Evolutionary conservation across 2,329 filamentous ascomycete genomes (phyloP).

Genomic region (Thyridium curvatum): DNA sequence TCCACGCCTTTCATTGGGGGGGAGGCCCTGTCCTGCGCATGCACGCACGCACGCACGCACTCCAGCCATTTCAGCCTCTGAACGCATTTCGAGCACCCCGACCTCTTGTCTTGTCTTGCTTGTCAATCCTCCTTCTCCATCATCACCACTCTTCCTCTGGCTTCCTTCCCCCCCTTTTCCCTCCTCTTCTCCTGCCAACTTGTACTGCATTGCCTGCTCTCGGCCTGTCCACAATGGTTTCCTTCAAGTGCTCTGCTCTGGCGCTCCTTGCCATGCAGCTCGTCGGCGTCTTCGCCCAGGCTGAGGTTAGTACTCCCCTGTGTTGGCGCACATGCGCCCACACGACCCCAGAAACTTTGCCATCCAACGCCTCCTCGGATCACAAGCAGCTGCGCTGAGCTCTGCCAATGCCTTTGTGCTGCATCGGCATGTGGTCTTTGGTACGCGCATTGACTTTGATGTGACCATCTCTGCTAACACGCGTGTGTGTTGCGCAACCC

Average conservation of each 20-base stretch:
- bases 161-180: constrained; percentile 6
- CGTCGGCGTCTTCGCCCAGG: constrained; percentile 57
- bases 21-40: too few relatives aligned
- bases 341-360: too few relatives aligned
- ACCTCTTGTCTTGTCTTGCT: too few relatives aligned
- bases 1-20: constrained; percentile 1
- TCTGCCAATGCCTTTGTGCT: too few relatives aligned
- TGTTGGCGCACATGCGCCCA: neutral
- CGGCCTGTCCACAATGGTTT: constrained; percentile 54
- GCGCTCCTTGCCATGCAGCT: constrained; percentile 66
- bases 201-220: constrained; percentile 5
- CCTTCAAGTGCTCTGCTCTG: constrained; percentile 65
- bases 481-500: too few relatives aligned
- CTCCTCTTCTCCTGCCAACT: constrained; percentile 4
- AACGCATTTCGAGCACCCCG: too few relatives aligned
- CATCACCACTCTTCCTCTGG: constrained; percentile 4
- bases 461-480: too few relatives aligned
- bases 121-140: constrained; percentile 4
- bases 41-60: neutral
- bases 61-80: neutral
- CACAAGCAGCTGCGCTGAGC: too few relatives aligned
- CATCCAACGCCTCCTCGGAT: too few relatives aligned
- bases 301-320: constrained; percentile 42
- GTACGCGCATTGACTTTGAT: too few relatives aligned
- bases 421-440: too few relatives aligned